phyloP scores from a whole-genome alignment of 1,284 basidiomycete species.

The Moesziomyces globuligerus region DNA sequence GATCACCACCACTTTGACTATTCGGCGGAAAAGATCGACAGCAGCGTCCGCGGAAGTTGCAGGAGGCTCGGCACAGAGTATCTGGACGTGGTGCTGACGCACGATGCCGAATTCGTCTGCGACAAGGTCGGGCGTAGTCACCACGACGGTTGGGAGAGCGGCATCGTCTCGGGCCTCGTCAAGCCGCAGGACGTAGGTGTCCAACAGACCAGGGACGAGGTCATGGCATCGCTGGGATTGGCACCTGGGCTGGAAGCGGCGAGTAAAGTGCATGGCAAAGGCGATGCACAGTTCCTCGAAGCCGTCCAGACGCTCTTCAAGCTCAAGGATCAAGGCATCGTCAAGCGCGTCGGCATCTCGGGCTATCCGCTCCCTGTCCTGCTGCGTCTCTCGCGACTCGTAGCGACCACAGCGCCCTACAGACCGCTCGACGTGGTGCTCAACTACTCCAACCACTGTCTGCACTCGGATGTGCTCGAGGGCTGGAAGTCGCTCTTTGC shows the following conservation, averaged over 20 bases:
- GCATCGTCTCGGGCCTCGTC: constrained; percentile 46
- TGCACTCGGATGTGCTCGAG: constrained; percentile 60
- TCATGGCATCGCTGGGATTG: constrained; percentile 54
- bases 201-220: constrained; percentile 29
- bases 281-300: constrained; percentile 81
- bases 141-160: constrained; percentile 39
- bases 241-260: constrained; percentile 71
- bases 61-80: constrained; percentile 77
- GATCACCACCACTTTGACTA: constrained; percentile 79
- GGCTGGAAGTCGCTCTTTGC: constrained; percentile 53
- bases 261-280: constrained; percentile 75
- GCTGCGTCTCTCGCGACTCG: constrained; percentile 81
- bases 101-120: constrained; percentile 90
- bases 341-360: constrained; percentile 84
- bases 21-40: constrained; percentile 76
- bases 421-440: constrained; percentile 66
- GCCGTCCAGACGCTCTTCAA: constrained; percentile 79
- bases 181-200: constrained; percentile 9
- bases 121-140: constrained; percentile 71
- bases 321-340: constrained; percentile 80
- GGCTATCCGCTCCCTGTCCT: constrained; percentile 91
- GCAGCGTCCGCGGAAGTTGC: constrained; percentile 78
- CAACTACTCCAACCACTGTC: constrained; percentile 63
- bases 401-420: constrained; percentile 67
- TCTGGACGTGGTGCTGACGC: constrained; percentile 73